Percentiles rank a stretch among this genome's conserved stretches.
Conservation (phyloP, 371 early-diverging fungal genomes). For the Actinomortierella wolfii region DNA sequence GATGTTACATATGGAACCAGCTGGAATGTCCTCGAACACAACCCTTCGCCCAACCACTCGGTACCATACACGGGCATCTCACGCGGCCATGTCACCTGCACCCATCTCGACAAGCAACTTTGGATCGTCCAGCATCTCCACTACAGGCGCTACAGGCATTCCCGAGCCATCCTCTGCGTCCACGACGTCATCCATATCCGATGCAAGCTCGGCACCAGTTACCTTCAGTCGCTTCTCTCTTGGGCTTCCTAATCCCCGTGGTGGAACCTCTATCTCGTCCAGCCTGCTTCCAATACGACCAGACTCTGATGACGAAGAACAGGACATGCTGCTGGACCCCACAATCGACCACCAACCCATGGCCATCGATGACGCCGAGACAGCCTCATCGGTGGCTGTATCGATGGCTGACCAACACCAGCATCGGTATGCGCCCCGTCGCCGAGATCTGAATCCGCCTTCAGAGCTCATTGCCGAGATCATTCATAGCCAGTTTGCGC, state of each 20-base stretch:
- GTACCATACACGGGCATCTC: conserved; percentile 1
- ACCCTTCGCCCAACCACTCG: not conserved
- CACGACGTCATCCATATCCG: not conserved
- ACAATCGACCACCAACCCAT: conserved; percentile 14
- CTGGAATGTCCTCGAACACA: conserved; percentile 1
- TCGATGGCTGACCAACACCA: not conserved
- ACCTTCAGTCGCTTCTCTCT: conserved; percentile 2
- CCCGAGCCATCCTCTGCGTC: not conserved
- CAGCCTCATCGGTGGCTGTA: not conserved
- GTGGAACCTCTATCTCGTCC: conserved; percentile 41
- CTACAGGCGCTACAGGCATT: conserved; percentile 7
- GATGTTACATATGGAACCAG: not conserved
- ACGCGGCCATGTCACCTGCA: not conserved
- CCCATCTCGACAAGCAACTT: conserved; percentile 8
- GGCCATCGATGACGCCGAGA: conserved; percentile 5
- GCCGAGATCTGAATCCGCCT: conserved; percentile 5
- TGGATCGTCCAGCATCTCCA: conserved; percentile 1
- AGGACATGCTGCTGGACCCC: conserved; percentile 10
- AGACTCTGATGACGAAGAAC: conserved; percentile 33
- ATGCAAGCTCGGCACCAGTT: conserved; percentile 1
- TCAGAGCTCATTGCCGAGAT: conserved; percentile 22
- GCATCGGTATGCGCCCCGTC: not conserved
- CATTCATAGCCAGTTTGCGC: conserved; percentile 21
- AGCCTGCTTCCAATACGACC: conserved; percentile 39
- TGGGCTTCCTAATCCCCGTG: conserved; percentile 29